Conservation (phyloP, 148 eudicot genomes). For the Diospyros lotus region DNA sequence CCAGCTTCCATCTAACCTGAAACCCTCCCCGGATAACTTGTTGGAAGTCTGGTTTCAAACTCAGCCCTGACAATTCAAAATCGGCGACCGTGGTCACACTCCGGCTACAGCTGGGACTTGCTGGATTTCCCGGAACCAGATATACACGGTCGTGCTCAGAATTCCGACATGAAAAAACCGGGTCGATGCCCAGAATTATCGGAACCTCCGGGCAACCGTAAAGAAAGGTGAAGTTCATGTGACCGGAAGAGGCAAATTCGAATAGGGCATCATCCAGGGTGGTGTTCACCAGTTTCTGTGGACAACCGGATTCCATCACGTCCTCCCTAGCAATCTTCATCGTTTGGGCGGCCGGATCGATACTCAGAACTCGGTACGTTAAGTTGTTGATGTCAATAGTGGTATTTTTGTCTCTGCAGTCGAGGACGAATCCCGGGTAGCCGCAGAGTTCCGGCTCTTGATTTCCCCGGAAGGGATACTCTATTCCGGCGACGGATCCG, state of each 20-base stretch:
- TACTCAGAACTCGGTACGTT: constrained; percentile 21
- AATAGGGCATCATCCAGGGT: constrained; percentile 25
- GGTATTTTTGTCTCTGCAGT: constrained; percentile 17
- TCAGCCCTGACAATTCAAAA: not conserved
- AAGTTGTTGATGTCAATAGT: constrained; percentile 18
- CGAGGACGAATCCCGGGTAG: constrained; percentile 28
- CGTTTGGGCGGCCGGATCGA: constrained; percentile 15
- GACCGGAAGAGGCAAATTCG: constrained; percentile 9
- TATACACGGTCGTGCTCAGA: constrained; percentile 7
- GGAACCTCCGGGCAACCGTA: constrained; percentile 21
- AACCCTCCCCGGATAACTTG: constrained; percentile 25
- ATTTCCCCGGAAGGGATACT: constrained; percentile 30
- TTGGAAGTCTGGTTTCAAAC: not conserved
- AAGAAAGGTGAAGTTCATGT: constrained; percentile 20
- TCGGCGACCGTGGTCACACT: constrained; percentile 21
- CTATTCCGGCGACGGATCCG: constrained; percentile 26
- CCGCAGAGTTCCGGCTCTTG: constrained; percentile 26
- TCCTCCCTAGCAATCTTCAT: constrained; percentile 26
- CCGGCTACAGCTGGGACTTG: constrained; percentile 11
- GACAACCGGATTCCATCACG: constrained; percentile 20
- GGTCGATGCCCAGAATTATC: not conserved
- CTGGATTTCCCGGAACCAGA: constrained; percentile 15
- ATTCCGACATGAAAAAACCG: not conserved
- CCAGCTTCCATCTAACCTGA: constrained; percentile 28
- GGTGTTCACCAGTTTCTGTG: constrained; percentile 25